Conservation (phyloP, 2,329 filamentous ascomycete species). For the Monosporascus cannonballus region DNA sequence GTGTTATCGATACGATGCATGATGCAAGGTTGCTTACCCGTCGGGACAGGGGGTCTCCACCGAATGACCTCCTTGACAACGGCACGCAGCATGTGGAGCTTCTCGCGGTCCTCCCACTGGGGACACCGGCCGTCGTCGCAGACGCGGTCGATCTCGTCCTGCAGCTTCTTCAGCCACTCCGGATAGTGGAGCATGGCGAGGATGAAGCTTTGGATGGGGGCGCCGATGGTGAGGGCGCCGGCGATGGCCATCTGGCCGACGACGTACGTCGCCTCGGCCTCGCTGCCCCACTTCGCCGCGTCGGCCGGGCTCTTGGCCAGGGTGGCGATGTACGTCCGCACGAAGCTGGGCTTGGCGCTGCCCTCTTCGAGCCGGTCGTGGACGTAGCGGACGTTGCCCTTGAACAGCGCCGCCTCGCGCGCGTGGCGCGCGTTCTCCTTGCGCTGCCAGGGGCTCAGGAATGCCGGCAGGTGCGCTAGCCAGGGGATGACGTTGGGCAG, state of each 20-base stretch:
- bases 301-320: constrained; percentile 13
- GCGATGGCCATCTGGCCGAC: constrained; percentile 44
- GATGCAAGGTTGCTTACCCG: constrained; percentile 28
- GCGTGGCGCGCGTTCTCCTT: constrained; percentile 34
- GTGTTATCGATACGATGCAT: too few species aligned
- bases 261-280: constrained; percentile 35
- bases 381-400: constrained; percentile 31
- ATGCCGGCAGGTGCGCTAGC: constrained; percentile 32
- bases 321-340: constrained; percentile 33
- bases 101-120: constrained; percentile 39
- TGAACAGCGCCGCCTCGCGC: constrained; percentile 32
- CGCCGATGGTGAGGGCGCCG: constrained; percentile 37
- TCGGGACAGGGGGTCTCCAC: constrained; percentile 50
- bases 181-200: constrained; percentile 35
- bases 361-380: constrained; percentile 25
- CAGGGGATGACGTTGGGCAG: constrained; percentile 35
- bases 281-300: constrained; percentile 23
- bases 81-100: constrained; percentile 39
- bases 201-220: constrained; percentile 36
- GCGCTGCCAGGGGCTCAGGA: constrained; percentile 38
- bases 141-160: constrained; percentile 42
- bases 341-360: constrained; percentile 33
- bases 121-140: constrained; percentile 37
- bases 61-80: constrained; percentile 46
- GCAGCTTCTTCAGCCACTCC: constrained; percentile 32